Base-by-base conservation (phyloP, 805 yeast genomes). In the Danielozyma ontarioensis region DNA sequence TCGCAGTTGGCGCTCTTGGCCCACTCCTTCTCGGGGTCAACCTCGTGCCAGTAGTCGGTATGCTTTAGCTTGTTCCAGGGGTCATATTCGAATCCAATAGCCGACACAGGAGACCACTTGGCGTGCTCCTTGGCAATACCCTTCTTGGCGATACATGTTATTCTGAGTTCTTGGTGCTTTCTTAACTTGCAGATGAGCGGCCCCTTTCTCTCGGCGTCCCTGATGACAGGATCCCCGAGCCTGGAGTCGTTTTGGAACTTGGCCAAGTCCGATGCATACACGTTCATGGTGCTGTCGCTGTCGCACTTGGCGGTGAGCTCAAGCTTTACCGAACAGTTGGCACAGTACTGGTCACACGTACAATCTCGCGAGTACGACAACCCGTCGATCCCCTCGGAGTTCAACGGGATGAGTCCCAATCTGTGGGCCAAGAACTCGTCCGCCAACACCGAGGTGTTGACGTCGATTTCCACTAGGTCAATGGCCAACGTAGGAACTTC, bases 1-100 rank as follows among this genome's bases (percentile, higher is more conserved):
- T 86, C 95, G 46, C 94, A 78, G 61, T 93, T 90, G 44, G 76
- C 75, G 27, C 86, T 75, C 42, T 73, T 73, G 24, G 99, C 98
- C 99, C 99, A 93, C 67, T 93, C 99, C 29, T 70, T 75, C 25
- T 77, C 86, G 22, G 85, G 83, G 53, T 79, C 83, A 41, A 80
- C 90, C 62, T 93, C 98, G 57, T 83, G 86, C 99, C 99, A 93
- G 54, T 76, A 85, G 49, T 88, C 96, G 0, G 98, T 93, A 57
- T 93, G 98, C 55, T 84, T 82, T 50, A 93, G 72, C 62, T 90
- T 93, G 63, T 93, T 93, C 94, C 96, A 90, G n/a, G 99, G 98
- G 53, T 90, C 98, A 54, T 90, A 90, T 59, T 90, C 98, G 51
- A 90, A 90, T 13, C 95, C 97, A 35, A 90, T 76, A 15, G 97